A percentile compares a stretch with the other conserved stretches of the same genome.
phyloP scores from a whole-genome alignment of 2,329 filamentous ascomycete species.

The Neoarthrinium moseri region DNA sequence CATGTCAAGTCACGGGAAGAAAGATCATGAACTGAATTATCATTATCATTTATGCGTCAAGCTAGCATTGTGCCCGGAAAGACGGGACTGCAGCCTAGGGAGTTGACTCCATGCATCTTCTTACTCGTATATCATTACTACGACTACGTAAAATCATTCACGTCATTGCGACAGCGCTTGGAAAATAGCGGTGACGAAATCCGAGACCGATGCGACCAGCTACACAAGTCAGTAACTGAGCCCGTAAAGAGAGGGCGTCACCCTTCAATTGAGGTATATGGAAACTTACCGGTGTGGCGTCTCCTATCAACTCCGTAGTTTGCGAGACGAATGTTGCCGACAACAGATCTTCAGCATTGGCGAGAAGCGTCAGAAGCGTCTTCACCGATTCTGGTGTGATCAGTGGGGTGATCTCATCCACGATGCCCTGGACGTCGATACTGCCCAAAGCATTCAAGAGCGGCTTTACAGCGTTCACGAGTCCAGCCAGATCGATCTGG shows the following conservation, averaged over 20 bases:
- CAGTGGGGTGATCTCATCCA: conserved; percentile 35
- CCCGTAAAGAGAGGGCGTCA: background rate
- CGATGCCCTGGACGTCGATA: conserved; percentile 35
- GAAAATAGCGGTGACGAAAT: conserved; percentile 26
- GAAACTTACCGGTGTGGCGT: conserved; percentile 38
- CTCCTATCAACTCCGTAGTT: conserved; percentile 40
- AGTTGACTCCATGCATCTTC: no score
- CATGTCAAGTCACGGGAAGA: no score
- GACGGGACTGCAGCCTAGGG: no score
- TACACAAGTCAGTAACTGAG: conserved; percentile 1
- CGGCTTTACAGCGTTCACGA: conserved; percentile 34
- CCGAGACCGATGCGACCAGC: conserved; percentile 27
- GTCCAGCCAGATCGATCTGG: conserved; percentile 31
- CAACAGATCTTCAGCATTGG: conserved; percentile 37
- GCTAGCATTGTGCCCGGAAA: no score
- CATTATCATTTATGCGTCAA: no score
- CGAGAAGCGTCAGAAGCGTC: conserved; percentile 33
- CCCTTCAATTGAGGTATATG: no score
- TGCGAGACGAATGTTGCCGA: conserved; percentile 38
- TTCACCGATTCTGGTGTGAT: conserved; percentile 37
- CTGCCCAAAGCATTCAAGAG: conserved; percentile 34
- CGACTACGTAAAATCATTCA: conserved; percentile 6
- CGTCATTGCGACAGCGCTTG: conserved; percentile 18
- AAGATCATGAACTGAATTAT: no score
- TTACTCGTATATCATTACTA: conserved; percentile 16